Evolutionary conservation across 805 yeast genomes (phyloP), one percentile per base, ranked within the genome.

Genomic region (Sugiyamaella valdiviana): DNA sequence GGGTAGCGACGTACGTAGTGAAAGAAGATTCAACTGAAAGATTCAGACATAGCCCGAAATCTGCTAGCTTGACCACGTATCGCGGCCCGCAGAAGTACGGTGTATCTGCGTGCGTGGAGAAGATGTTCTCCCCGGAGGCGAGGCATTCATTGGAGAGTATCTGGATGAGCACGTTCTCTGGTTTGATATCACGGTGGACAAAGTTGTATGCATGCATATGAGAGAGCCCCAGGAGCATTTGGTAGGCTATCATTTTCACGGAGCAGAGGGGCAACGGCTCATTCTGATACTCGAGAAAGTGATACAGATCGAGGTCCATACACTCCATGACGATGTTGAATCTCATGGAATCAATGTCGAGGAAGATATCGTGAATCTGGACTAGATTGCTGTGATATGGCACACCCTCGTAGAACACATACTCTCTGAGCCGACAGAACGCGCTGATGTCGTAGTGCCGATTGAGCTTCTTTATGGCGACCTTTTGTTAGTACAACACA

Each of bases 121-220:
- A n/a, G n/a, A n/a, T n/a, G n/a, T n/a, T n/a, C n/a, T n/a, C n/a
- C n/a, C n/a, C n/a, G n/a, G n/a, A n/a, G n/a, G n/a, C n/a, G n/a
- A n/a, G n/a, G n/a, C n/a, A n/a, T n/a, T n/a, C n/a, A n/a, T n/a
- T n/a, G n/a, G 24, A 69, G 63, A 20, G 68, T 67, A 59, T 83
- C 87, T 14, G 79, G 16, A 85, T 63, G 21, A 85, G 67, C 6
- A 85, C 72, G 55, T 82, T 82, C 55, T 82, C 87, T 0, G 87
- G 87, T 54, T 82, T 82, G 46, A 82, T 74, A 59, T 82, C 61
- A 45, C 87, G 63, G 60, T 79, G 85, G 2, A 84, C 83, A 32
- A 82, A 95, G 56, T 86, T 89, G 1, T 96, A 95, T 4, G 93
- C 80, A 65, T 90, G 98, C 44, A 90, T 83, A 60, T 87, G 90